Conservation (phyloP, 2,329 filamentous ascomycete genomes). For the Neofusicoccum umdonicola region DNA sequence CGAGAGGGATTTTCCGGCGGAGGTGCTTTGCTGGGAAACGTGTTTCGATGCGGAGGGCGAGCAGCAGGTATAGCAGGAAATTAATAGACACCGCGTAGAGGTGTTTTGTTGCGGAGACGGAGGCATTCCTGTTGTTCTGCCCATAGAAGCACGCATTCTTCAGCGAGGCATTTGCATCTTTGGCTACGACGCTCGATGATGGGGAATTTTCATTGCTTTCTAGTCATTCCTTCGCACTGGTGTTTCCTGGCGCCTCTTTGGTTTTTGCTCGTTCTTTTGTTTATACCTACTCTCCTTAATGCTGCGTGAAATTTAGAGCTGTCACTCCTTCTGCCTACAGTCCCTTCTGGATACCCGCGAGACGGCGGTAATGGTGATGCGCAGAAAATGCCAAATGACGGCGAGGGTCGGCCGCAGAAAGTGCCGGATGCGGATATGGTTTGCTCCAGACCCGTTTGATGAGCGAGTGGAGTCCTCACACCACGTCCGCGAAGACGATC, state of each 20-base stretch:
- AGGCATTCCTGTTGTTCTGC: constrained; percentile 1
- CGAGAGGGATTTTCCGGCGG: constrained; percentile 43
- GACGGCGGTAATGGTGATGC: not conserved
- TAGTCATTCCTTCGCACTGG: constrained; percentile 4
- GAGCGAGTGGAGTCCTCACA: not conserved
- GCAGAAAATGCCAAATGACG: not conserved
- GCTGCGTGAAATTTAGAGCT: constrained; percentile 1
- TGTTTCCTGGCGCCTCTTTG: not conserved
- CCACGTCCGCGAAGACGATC: constrained; percentile 6
- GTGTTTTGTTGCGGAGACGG: not conserved
- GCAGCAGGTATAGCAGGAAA: not conserved
- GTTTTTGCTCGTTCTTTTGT: not conserved
- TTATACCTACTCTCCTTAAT: constrained; percentile 9
- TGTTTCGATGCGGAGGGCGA: constrained; percentile 43
- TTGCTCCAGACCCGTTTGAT: not conserved
- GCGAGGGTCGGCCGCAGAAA: not conserved
- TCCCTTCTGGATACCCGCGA: not conserved
- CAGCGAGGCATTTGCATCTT: not conserved
- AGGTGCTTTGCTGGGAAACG: constrained; percentile 46
- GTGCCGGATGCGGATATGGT: not conserved
- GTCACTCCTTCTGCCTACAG: not conserved
- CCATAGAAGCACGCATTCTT: constrained; percentile 2
- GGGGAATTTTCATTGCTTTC: constrained; percentile 11
- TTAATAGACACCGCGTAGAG: not conserved
- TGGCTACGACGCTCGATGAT: constrained; percentile 7